Evolutionary conservation across 2,329 filamentous ascomycete species (phyloP).

Genomic region (Lachnellula suecica): DNA sequence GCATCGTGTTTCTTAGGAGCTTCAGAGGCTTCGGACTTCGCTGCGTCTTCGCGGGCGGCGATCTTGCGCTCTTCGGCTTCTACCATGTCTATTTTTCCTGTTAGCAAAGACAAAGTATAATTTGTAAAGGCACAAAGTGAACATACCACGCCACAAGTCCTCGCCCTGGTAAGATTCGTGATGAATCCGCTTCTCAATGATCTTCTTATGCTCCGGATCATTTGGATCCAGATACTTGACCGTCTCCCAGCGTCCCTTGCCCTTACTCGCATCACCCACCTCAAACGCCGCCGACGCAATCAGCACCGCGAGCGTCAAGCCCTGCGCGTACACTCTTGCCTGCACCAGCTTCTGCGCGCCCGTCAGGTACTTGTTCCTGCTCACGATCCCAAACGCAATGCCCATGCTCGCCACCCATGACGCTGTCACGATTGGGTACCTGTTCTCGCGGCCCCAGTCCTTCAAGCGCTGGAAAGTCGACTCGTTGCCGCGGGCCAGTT

Average conservation of each 20-base stretch:
- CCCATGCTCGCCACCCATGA: constrained; percentile 68
- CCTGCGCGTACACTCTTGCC: constrained; percentile 74
- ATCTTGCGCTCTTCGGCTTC: constrained; percentile 70
- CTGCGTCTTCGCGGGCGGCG: constrained; percentile 38
- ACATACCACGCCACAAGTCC: constrained; percentile 86
- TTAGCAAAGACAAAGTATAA: constrained; percentile 16
- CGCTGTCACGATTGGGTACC: constrained; percentile 67
- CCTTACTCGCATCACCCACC: constrained; percentile 72
- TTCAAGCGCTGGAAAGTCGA: constrained; percentile 58
- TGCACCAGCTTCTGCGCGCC: constrained; percentile 71
- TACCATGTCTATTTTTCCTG: constrained; percentile 68
- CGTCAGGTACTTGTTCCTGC: constrained; percentile 60
- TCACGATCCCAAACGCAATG: constrained; percentile 60
- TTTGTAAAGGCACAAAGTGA: constrained; percentile 2
- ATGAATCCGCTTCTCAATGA: constrained; percentile 85
- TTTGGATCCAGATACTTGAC: constrained; percentile 77
- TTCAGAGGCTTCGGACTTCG: no score
- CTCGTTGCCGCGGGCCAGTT: constrained; percentile 37
- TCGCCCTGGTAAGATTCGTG: constrained; percentile 85
- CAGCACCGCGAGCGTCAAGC: constrained; percentile 66
- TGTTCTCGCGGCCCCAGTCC: constrained; percentile 69
- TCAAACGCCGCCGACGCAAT: constrained; percentile 68
- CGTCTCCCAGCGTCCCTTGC: constrained; percentile 80
- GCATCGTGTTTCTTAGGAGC: no score
- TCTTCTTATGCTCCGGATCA: constrained; percentile 77